Evolutionary conservation across 306 rosid species (phyloP).

Genomic region (Sphenostylis stenocarpa): DNA sequence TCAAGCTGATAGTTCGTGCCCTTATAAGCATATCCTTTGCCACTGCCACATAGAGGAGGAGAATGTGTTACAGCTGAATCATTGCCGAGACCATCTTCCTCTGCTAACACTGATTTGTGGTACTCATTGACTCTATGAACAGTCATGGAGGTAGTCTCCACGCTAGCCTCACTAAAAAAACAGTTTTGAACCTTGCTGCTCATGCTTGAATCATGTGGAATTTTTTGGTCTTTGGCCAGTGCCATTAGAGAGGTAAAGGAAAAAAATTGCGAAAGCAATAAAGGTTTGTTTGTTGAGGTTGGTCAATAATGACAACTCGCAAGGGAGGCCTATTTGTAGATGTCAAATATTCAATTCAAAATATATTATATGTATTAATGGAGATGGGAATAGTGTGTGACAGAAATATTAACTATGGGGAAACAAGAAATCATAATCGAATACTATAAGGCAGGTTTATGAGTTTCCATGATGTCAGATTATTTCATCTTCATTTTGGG

Average conservation of each 20-base stretch:
- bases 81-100: slow-evolving; percentile 39
- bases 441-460: slow-evolving; percentile 13
- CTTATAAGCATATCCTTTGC: slow-evolving; percentile 30
- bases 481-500: slow-evolving; percentile 43
- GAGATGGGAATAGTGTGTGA: slow-evolving; percentile 33
- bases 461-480: slow-evolving; percentile 8
- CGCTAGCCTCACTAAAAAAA: slow-evolving; percentile 12
- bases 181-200: slow-evolving; percentile 33
- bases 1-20: slow-evolving; percentile 29
- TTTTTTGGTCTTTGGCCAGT: slow-evolving; percentile 49
- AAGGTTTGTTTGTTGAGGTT: slow-evolving; percentile 21
- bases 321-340: slow-evolving; percentile 54
- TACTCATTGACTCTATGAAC: slow-evolving; percentile 10
- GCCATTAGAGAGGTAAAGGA: slow-evolving; percentile 45
- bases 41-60: slow-evolving; percentile 35
- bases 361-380: not conserved
- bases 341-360: slow-evolving; percentile 30
- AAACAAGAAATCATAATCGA: slow-evolving; percentile 33
- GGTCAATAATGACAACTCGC: slow-evolving; percentile 28
- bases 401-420: slow-evolving; percentile 20
- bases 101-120: slow-evolving; percentile 35
- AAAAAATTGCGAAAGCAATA: not conserved
- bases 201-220: slow-evolving; percentile 38
- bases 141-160: not conserved
- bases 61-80: slow-evolving; percentile 35